Percentiles rank a stretch among this genome's conserved stretches.
Conservation (phyloP, 139 green algal genomes). For the Nannochloris sp. region DNA sequence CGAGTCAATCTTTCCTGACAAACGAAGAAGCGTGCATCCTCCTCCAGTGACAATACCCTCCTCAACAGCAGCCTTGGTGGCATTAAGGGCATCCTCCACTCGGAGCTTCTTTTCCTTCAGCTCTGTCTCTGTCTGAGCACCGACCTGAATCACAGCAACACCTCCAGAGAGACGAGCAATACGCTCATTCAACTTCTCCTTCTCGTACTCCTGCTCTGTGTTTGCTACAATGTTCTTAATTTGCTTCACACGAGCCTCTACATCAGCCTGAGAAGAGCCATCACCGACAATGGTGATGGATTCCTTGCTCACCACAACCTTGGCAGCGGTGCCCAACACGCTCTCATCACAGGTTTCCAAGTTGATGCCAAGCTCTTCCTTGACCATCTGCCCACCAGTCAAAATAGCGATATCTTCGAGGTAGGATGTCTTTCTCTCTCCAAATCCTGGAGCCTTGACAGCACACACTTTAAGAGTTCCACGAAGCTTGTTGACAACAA, state of each 20-base stretch:
- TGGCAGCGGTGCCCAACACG: conserved; percentile 75
- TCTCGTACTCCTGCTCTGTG: conserved; percentile 74
- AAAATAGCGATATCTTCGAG: conserved; percentile 99
- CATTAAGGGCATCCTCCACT: conserved; percentile 98
- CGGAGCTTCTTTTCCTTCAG: conserved; percentile 99
- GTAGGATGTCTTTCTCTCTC: conserved; percentile 96
- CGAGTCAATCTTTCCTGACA: conserved; percentile 66
- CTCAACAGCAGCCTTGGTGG: conserved; percentile 98
- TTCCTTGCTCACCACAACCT: conserved; percentile 89
- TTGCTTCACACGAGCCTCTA: conserved; percentile 88
- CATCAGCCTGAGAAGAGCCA: conserved; percentile 56
- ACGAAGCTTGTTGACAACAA: conserved; percentile 99
- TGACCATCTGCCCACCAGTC: conserved; percentile 81
- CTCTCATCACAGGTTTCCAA: conserved; percentile 80
- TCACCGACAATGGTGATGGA: conserved; percentile 92
- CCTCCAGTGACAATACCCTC: conserved; percentile 98
- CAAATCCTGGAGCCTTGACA: conserved; percentile 97
- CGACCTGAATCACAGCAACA: conserved; percentile 98
- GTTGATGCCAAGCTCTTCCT: conserved; percentile 93
- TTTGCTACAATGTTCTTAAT: conserved; percentile 82
- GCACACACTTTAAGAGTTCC: conserved; percentile 86
- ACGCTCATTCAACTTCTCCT: conserved; percentile 99
- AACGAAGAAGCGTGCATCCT: conserved; percentile 93
- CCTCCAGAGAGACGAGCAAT: conserved; percentile 91
- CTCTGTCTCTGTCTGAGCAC: conserved; percentile 98